Base-by-base conservation (phyloP, 306 rosid species). In the Adenanthera pavonina region DNA sequence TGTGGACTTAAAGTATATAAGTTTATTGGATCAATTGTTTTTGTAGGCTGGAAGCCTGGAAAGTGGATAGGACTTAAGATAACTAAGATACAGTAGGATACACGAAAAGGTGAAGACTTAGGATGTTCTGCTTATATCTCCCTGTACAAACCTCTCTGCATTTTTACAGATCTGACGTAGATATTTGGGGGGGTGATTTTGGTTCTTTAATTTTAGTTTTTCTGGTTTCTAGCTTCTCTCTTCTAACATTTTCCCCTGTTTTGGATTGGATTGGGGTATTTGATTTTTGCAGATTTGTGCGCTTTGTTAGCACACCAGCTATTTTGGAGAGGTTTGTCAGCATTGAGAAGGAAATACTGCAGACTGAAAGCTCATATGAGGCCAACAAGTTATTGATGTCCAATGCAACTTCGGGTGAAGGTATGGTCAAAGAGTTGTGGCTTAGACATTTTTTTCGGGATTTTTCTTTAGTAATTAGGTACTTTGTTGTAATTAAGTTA, bases 301-400 rank as follows among this genome's bases (percentile, higher is more conserved):
- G 92, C n/a, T 91, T 89, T 49, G 92, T 91, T 69, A 86, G 95
- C 90, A 89, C 95, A 43, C 95, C 92, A 17, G 91, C 90, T 3
- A 74, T 89, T 86, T 61, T 91, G 78, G 95, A 91, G 91, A 89
- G 95, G 79, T 91, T 91, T 84, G 88, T 86, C 60, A 86, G 72
- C 81, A 66, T 89, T 82, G 92, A 91, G 68, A 89, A 72, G 64
- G 95, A 91, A 83, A 87, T 89, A 75, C 83, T 78, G 82, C 95
- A 91, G 86, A 89, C 86, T 75, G 86, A 87, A 78, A 84, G 81
- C 83, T 88, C 92, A 74, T 86, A 78, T 75, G 84, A 89, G 78
- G 81, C 82, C 3, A 86, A 85, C 57, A 87, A 89, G 0, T 78
- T 85, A 52, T 86, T 77, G 14, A 74, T 80, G 61, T 81, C 86